A percentile compares a stretch with the other conserved stretches of the same genome.
Evolutionary conservation across 2,329 filamentous ascomycete genomes (phyloP).

Genomic region (Pleomassaria siparia): DNA sequence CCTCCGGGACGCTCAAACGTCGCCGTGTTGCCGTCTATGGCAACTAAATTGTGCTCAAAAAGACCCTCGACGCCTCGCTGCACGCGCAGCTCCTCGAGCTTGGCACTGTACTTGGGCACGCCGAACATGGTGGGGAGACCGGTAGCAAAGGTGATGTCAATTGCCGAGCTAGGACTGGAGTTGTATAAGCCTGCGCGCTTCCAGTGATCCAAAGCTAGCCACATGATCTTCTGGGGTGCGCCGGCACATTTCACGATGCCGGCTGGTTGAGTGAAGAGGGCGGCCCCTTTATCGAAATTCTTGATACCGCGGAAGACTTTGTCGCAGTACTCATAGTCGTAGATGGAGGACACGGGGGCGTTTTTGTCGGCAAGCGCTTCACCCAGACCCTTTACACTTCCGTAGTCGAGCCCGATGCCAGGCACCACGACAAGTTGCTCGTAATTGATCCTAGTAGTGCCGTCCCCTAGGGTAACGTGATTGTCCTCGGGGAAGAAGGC

Average conservation of each 20-base stretch:
- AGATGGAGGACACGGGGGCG: constrained; percentile 41
- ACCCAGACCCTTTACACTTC: constrained; percentile 33
- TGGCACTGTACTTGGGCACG: constrained; percentile 42
- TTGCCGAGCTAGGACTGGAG: constrained; percentile 25
- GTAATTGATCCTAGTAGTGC: constrained; percentile 60
- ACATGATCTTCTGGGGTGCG: constrained; percentile 46
- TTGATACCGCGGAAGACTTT: constrained; percentile 38
- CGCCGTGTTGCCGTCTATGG: constrained; percentile 42
- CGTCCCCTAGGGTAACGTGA: constrained; percentile 56
- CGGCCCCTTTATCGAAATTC: constrained; percentile 35
- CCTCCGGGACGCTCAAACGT: constrained; percentile 32
- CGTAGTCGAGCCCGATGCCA: constrained; percentile 34
- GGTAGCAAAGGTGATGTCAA: constrained; percentile 43
- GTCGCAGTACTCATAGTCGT: constrained; percentile 43
- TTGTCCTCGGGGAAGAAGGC: constrained; percentile 60
- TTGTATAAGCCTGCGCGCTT: constrained; percentile 39
- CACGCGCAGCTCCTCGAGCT: constrained; percentile 38
- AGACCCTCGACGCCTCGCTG: constrained; percentile 42
- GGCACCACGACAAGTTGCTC: constrained; percentile 67
- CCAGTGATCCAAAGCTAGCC: constrained; percentile 45
- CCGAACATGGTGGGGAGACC: constrained; percentile 45
- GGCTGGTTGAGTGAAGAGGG: constrained; percentile 43
- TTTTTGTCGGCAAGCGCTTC: constrained; percentile 40
- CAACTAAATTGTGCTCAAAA: constrained; percentile 42
- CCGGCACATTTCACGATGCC: constrained; percentile 46